phyloP scores from a whole-genome alignment of 106 monocot genomes.

The Platanthera guangdongensis region DNA sequence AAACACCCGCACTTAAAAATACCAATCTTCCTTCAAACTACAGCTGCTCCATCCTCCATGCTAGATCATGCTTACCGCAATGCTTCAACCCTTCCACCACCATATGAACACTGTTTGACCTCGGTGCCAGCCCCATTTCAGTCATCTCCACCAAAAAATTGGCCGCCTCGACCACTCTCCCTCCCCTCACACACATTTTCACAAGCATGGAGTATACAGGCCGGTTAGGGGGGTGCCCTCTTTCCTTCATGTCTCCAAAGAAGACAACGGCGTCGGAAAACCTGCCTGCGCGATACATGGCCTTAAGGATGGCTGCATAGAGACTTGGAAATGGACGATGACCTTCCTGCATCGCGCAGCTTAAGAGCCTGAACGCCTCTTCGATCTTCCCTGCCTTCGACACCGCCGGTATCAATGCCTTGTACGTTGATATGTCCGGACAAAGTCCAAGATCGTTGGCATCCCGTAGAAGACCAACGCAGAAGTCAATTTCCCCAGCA shows the following conservation, averaged over 20 bases:
- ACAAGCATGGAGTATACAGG: conserved; percentile 95
- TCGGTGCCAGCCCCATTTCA: conserved; percentile 64
- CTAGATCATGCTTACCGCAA: conserved; percentile 74
- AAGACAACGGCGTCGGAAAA: conserved; percentile 74
- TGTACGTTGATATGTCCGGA: conserved; percentile 78
- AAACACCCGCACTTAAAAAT: too few relatives aligned
- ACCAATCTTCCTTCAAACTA: conserved; percentile 19
- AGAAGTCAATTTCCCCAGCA: conserved; percentile 58
- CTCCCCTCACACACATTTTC: conserved; percentile 90
- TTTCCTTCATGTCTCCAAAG: conserved; percentile 76
- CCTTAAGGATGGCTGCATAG: conserved; percentile 81
- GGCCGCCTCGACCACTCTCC: conserved; percentile 69
- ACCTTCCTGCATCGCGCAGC: conserved; percentile 59
- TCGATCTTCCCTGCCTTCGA: conserved; percentile 69
- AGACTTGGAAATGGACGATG: conserved; percentile 80
- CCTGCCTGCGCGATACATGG: conserved; percentile 65
- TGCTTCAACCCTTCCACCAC: conserved; percentile 88
- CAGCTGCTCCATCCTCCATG: conserved; percentile 73
- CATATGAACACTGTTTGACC: conserved; percentile 60
- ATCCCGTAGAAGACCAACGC: conserved; percentile 41
- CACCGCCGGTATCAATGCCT: conserved; percentile 65
- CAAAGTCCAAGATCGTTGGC: conserved; percentile 51
- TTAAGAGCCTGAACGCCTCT: conserved; percentile 57
- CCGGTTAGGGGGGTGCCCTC: conserved; percentile 67
- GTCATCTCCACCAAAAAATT: conserved; percentile 91